Percentiles rank a stretch among this genome's conserved stretches.
phyloP scores from a whole-genome alignment of 441 rosid species.

The Gossypium laxum region DNA sequence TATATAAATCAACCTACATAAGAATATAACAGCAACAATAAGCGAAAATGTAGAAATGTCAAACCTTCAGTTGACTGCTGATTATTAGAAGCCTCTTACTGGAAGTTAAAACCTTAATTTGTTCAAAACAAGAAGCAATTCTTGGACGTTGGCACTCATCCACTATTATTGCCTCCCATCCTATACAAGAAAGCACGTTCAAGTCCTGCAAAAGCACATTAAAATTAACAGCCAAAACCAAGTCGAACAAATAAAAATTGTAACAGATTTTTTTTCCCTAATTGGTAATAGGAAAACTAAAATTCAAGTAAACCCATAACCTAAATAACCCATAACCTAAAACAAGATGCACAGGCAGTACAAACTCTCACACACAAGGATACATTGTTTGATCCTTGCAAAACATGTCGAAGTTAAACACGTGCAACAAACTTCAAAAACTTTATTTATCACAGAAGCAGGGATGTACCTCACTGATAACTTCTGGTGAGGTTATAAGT shows the following conservation, averaged over 20 bases:
- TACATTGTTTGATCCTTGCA: background rate
- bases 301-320: background rate
- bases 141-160: conserved; percentile 40
- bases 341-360: background rate
- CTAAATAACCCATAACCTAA: background rate
- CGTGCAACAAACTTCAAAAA: background rate
- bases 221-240: conserved; percentile 1
- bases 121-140: conserved; percentile 23
- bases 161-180: conserved; percentile 45
- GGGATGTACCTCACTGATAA: conserved; percentile 38
- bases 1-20: conserved; percentile 6
- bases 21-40: background rate
- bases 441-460: conserved; percentile 7
- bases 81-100: conserved; percentile 40
- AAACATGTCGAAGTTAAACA: background rate
- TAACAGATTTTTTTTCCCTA: background rate
- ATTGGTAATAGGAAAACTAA: background rate
- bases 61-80: conserved; percentile 48
- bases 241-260: background rate
- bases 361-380: background rate
- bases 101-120: conserved; percentile 32
- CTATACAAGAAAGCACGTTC: conserved; percentile 21
- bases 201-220: conserved; percentile 39
- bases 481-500: conserved; percentile 40
- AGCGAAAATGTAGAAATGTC: conserved; percentile 11